Evolutionary conservation across 441 rosid genomes (phyloP).

Genomic region (Pelargonium exstipulatum): DNA sequence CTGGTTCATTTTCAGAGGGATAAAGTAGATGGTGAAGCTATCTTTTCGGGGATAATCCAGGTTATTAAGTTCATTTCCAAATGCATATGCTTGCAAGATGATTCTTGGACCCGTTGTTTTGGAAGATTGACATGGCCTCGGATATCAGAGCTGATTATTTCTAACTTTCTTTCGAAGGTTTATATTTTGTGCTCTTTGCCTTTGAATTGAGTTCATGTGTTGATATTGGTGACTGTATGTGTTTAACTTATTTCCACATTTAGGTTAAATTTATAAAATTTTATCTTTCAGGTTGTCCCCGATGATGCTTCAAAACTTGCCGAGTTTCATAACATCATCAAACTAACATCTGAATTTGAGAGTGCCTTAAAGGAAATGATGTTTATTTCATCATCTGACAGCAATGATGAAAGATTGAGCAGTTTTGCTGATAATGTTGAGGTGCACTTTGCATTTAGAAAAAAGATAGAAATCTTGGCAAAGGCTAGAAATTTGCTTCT

Average conservation of each 20-base stretch:
- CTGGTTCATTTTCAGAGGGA: conserved; percentile 37
- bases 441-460: conserved; percentile 89
- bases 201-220: not conserved
- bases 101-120: conserved; percentile 66
- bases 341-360: conserved; percentile 70
- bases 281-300: conserved; percentile 71
- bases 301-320: conserved; percentile 86
- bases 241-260: not conserved
- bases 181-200: conserved; percentile 11
- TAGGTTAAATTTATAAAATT: conserved; percentile 7
- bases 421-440: conserved; percentile 81
- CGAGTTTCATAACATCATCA: conserved; percentile 72
- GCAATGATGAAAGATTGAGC: conserved; percentile 63
- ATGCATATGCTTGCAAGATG: conserved; percentile 65
- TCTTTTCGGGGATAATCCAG: conserved; percentile 54
- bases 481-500: conserved; percentile 81
- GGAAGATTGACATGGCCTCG: conserved; percentile 95
- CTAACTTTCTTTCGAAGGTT: conserved; percentile 87
- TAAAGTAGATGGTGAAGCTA: conserved; percentile 47
- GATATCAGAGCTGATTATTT: conserved; percentile 75
- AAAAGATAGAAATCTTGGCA: conserved; percentile 75
- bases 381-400: conserved; percentile 66
- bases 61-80: conserved; percentile 57
- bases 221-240: not conserved
- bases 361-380: conserved; percentile 50